phyloP scores from a whole-genome alignment of 2,329 filamentous ascomycete genomes.

The Cadophora sp. region DNA sequence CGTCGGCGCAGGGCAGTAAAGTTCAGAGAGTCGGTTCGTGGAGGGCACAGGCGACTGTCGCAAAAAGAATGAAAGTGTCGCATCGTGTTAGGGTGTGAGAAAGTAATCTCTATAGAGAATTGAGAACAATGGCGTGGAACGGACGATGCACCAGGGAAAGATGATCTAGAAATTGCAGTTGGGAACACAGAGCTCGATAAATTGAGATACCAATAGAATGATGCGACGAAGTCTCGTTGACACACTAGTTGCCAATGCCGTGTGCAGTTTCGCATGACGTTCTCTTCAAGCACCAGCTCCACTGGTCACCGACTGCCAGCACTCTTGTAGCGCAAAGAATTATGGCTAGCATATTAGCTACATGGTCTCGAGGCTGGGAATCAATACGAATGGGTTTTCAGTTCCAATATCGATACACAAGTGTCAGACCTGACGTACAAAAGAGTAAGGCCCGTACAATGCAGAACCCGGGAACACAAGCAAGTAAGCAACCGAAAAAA shows the following conservation, averaged over 20 bases:
- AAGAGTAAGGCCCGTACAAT: not conserved
- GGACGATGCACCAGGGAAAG: not conserved
- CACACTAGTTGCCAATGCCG: not conserved
- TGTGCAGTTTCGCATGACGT: not conserved
- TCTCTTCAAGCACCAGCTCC: not conserved
- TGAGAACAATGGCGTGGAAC: not conserved
- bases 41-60: not conserved
- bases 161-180: not conserved
- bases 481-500: not conserved
- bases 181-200: not conserved
- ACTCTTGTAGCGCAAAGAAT: not conserved
- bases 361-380: not conserved
- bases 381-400: no score
- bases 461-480: not conserved
- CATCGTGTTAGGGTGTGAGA: not conserved
- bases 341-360: not conserved
- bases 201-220: not conserved
- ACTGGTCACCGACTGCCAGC: not conserved
- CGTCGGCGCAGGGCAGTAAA: not conserved
- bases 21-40: not conserved
- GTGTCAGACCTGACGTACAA: not conserved
- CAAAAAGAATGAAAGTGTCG: not conserved
- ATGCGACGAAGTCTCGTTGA: not conserved
- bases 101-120: not conserved
- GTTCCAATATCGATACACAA: no score